Evolutionary conservation across 2,329 filamentous ascomycete species (phyloP).

Genomic region (Aspergillus versicolor): DNA sequence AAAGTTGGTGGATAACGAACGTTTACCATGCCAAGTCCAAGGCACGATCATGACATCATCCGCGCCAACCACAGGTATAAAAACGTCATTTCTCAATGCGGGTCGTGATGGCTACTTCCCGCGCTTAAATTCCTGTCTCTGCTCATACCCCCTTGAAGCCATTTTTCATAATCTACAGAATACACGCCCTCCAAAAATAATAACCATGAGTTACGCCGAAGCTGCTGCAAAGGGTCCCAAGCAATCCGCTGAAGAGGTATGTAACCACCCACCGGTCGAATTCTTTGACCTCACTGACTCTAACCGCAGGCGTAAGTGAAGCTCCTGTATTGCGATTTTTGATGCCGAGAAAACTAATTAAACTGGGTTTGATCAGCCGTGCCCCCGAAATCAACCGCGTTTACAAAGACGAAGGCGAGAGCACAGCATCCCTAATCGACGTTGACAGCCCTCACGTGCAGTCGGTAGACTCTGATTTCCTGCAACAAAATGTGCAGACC

Average conservation of each 20-base stretch:
- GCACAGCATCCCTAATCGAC: conserved; percentile 45
- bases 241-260: conserved; percentile 49
- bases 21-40: too few relatives aligned
- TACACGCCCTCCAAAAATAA: background rate
- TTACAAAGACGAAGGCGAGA: conserved; percentile 41
- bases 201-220: conserved; percentile 50
- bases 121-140: background rate
- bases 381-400: conserved; percentile 41
- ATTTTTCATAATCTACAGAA: background rate
- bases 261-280: conserved; percentile 7
- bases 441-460: conserved; percentile 49
- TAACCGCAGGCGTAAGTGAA: conserved; percentile 37
- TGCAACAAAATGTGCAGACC: conserved; percentile 45
- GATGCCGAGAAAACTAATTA: background rate
- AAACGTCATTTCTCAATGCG: too few relatives aligned
- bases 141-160: background rate
- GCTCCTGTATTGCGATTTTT: background rate
- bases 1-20: too few relatives aligned
- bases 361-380: conserved; percentile 30
- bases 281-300: conserved; percentile 14
- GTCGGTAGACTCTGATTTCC: conserved; percentile 43
- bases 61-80: too few relatives aligned
- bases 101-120: too few relatives aligned
- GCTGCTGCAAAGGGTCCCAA: conserved; percentile 48
- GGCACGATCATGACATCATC: too few relatives aligned